Base-by-base conservation (phyloP, 139 green algal species). In the Closterium sp. region DNA sequence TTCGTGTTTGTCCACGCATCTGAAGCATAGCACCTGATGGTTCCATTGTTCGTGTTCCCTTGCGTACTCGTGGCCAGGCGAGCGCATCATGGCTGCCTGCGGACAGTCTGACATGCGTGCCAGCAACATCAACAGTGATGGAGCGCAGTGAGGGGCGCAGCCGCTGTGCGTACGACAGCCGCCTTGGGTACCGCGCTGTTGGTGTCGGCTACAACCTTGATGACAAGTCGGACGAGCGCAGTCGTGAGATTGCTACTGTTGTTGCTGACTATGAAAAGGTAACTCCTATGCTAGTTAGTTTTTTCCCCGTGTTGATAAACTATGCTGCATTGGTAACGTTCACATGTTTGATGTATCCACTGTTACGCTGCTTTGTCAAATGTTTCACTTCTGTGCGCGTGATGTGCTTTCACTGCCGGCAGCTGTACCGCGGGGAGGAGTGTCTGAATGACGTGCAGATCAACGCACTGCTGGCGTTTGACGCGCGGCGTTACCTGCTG, bases 401-500 rank as follows among this genome's bases (percentile, higher is more conserved):
- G 42, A n/a, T n/a, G n/a, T n/a, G n/a, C n/a, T 7, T 62, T 62
- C 42, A 62, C 42, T 7, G 9, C 6, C 79, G 9, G 87, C 87
- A 90, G 87, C 10, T 90, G 87, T 90, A 90, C 87, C 24, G 32
- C 27, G 87, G 87, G 31, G 32, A 90, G 87, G 87, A 24, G 28
- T 90, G 87, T 31, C 87, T 90, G 31, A 90, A 90, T 31, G 87
- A 90, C 87, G 13, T 90, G 24, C 87, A 90, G 87, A 90, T 90
- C 87, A 90, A 90, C 28, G 28, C 87, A 0, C 87, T 90, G 17
- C 87, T 90, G 87, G 87, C 87, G 28, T 62, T 90, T 24, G 87
- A 90, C 73, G 87, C 87, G 10, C 28, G 30, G 28, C 87, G 87
- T 10, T 34, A 34, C 10, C 87, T 90, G 9, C 6, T 62, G 9